These are phyloP conservation scores for Cryptococcus depauperatus DNA, from an alignment of 1,284 basidiomycete genomes.

Conservation along the genomic window DNA sequence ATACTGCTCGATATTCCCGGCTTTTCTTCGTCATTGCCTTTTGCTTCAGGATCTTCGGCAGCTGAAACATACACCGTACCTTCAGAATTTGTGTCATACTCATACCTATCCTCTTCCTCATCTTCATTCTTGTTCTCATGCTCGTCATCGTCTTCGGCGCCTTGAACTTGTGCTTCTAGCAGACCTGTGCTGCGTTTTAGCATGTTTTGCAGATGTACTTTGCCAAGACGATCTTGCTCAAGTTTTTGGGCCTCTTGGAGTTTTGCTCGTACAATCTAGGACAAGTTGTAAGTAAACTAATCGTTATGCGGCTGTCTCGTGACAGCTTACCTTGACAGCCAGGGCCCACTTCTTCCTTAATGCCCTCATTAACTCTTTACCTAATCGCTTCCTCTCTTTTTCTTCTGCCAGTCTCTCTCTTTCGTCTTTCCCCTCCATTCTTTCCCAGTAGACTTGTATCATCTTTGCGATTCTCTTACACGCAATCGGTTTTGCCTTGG, in stretches of 20 bases:
- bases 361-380: conserved; percentile 63
- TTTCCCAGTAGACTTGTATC: conserved; percentile 72
- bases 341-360: conserved; percentile 65
- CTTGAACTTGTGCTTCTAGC: conserved; percentile 69
- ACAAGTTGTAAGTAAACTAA: not conserved
- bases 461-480: conserved; percentile 57
- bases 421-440: conserved; percentile 55
- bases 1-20: not conserved
- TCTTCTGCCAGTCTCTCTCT: conserved; percentile 59
- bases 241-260: conserved; percentile 53
- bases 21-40: conserved; percentile 18
- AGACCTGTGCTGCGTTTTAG: conserved; percentile 82
- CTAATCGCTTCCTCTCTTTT: conserved; percentile 58
- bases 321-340: conserved; percentile 64
- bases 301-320: not conserved
- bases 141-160: conserved; percentile 46
- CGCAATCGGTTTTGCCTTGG: conserved; percentile 39
- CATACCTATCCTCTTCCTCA: conserved; percentile 37
- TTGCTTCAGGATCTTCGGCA: no score
- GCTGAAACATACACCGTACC: no score
- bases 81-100: conserved; percentile 22
- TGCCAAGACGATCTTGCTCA: conserved; percentile 61
- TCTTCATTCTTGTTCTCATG: conserved; percentile 25
- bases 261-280: conserved; percentile 59
- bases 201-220: conserved; percentile 82